Evolutionary conservation across 805 yeast species (phyloP).

Genomic region (Grigorovia transvaalensis): DNA sequence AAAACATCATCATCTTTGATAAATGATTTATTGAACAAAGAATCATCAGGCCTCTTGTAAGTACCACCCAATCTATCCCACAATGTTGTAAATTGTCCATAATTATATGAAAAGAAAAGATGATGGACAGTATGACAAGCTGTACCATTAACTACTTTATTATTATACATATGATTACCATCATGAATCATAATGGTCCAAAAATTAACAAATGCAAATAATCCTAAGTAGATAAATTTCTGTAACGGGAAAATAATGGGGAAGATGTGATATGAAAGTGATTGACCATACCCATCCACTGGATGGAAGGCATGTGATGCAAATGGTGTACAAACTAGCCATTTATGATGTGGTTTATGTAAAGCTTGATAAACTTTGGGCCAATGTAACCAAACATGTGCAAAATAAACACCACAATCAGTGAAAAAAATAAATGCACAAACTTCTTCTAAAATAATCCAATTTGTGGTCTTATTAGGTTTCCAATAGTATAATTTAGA

Average conservation of each 20-base stretch:
- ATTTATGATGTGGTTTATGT: constrained; percentile 97
- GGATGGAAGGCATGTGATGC: constrained; percentile 99
- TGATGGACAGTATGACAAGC: constrained; percentile 98
- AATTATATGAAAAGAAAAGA: constrained; percentile 92
- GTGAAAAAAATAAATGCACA: constrained; percentile 84
- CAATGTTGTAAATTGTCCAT: constrained; percentile 94
- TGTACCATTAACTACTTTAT: constrained; percentile 91
- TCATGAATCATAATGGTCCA: constrained; percentile 99
- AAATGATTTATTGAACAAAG: constrained; percentile 57
- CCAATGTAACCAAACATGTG: constrained; percentile 92
- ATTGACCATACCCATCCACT: constrained; percentile 88
- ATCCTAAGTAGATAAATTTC: constrained; percentile 66
- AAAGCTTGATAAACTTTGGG: constrained; percentile 74
- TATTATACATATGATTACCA: constrained; percentile 89
- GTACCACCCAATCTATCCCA: constrained; percentile 97
- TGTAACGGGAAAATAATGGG: constrained; percentile 91
- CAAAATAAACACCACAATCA: constrained; percentile 82
- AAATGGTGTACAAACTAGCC: constrained; percentile 97
- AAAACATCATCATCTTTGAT: constrained; percentile 53
- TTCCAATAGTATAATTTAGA: constrained; percentile 65
- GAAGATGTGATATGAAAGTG: constrained; percentile 84
- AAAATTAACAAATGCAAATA: constrained; percentile 87
- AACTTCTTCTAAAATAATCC: constrained; percentile 48
- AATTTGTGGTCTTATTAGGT: constrained; percentile 53
- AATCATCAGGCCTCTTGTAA: constrained; percentile 84